Conservation (phyloP, 192 early-diverging fungal genomes). For the Rhizoclosmatium globosum region DNA sequence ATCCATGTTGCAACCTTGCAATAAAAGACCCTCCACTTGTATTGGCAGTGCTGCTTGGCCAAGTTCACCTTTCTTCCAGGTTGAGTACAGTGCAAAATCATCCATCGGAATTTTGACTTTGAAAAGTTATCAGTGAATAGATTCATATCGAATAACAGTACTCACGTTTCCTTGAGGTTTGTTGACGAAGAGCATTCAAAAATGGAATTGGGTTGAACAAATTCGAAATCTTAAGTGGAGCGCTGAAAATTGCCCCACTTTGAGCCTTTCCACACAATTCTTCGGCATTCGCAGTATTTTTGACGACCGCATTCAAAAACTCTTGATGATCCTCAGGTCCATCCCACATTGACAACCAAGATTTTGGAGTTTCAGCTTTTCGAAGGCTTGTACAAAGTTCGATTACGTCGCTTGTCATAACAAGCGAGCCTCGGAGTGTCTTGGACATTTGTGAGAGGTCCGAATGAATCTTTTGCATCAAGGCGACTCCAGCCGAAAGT, state of each 20-base stretch:
- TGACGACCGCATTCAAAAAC: constrained; percentile 49
- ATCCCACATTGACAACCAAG: constrained; percentile 53
- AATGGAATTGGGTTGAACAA: constrained; percentile 61
- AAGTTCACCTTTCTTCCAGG: constrained; percentile 41
- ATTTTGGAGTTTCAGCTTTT: constrained; percentile 49
- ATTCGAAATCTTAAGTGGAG: constrained; percentile 41
- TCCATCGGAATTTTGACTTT: constrained; percentile 60
- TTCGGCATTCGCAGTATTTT: constrained; percentile 44
- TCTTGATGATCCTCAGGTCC: constrained; percentile 50
- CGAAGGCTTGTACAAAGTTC: constrained; percentile 44
- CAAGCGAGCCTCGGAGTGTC: constrained; percentile 50
- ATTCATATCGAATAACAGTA: background rate
- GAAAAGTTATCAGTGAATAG: background rate
- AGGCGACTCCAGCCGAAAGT: constrained; percentile 40
- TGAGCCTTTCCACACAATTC: constrained; percentile 30
- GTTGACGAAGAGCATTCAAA: constrained; percentile 61
- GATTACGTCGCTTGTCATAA: constrained; percentile 55
- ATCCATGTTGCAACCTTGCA: constrained; percentile 63
- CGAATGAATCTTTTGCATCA: constrained; percentile 53
- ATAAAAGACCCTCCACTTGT: constrained; percentile 49
- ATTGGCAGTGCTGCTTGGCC: constrained; percentile 29
- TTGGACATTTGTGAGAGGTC: constrained; percentile 51
- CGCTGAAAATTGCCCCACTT: constrained; percentile 41
- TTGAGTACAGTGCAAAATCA: constrained; percentile 47
- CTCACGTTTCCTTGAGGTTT: constrained; percentile 57